Conservation (phyloP, 345 rosid genomes). For the Camelina sativa region DNA sequence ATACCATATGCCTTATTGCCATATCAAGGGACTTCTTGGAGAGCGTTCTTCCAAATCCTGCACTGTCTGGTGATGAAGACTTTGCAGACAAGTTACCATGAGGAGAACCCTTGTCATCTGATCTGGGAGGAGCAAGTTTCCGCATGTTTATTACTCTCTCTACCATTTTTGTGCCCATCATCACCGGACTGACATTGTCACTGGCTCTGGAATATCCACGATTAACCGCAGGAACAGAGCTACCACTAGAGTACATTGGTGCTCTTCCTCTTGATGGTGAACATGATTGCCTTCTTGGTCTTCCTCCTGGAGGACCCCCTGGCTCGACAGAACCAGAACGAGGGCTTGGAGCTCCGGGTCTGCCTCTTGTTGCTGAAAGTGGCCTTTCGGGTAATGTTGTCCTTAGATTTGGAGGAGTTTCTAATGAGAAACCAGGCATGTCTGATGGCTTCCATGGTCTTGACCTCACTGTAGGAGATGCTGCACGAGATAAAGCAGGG, state of each 20-base stretch:
- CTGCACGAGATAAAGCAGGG: constrained; percentile 66
- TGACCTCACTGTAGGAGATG: constrained; percentile 79
- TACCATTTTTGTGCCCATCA: constrained; percentile 93
- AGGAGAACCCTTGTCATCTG: constrained; percentile 75
- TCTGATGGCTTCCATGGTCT: constrained; percentile 99
- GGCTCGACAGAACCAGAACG: constrained; percentile 92
- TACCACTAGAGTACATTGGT: constrained; percentile 69
- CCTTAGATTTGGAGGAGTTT: constrained; percentile 96
- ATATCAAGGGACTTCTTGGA: constrained; percentile 98
- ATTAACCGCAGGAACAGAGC: constrained; percentile 88
- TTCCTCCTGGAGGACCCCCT: constrained; percentile 55
- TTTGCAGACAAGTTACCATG: constrained; percentile 70
- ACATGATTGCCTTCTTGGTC: constrained; percentile 90
- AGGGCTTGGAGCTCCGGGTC: constrained; percentile 92
- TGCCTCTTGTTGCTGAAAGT: constrained; percentile 89
- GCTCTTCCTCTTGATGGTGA: constrained; percentile 94
- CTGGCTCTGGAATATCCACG: constrained; percentile 66
- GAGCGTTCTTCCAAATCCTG: constrained; percentile 90
- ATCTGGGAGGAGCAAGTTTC: constrained; percentile 83
- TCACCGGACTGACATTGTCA: constrained; percentile 84
- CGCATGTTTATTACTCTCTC: constrained; percentile 97
- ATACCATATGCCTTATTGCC: constrained; percentile 98
- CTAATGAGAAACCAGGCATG: constrained; percentile 96
- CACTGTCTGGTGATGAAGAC: constrained; percentile 88
- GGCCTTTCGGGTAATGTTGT: constrained; percentile 89